A percentile compares a stretch with the other conserved stretches of the same genome.
Evolutionary conservation across 345 rosid species (phyloP).

Genomic region (Acer yangbiense): DNA sequence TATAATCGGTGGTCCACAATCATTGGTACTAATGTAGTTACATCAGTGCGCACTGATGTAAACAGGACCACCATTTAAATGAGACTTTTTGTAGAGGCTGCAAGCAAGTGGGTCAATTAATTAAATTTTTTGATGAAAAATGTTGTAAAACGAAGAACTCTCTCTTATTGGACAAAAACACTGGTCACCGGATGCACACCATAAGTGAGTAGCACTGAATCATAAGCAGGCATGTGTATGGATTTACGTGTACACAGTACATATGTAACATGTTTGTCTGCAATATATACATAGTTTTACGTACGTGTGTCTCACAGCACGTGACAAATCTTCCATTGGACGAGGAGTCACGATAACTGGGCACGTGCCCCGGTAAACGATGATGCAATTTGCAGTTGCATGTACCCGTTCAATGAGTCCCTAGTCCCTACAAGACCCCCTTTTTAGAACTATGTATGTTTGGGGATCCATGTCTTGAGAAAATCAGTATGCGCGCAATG

Average conservation of each 20-base stretch:
- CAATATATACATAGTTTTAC: too few relatives aligned
- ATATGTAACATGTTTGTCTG: not conserved
- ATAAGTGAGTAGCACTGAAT: constrained; percentile 6
- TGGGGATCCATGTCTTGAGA: constrained; percentile 3
- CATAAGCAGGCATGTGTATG: constrained; percentile 15
- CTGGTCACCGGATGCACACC: not conserved
- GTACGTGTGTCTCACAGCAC: not conserved
- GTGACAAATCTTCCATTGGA: not conserved
- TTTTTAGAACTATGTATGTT: not conserved
- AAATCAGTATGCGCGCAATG: too few relatives aligned
- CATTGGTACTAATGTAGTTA: too few relatives aligned
- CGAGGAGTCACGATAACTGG: constrained; percentile 9
- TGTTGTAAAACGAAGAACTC: not conserved
- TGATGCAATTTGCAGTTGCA: not conserved
- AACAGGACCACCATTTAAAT: too few relatives aligned
- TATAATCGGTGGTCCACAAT: too few relatives aligned
- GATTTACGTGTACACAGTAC: not conserved
- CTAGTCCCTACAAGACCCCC: not conserved
- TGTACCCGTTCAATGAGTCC: not conserved
- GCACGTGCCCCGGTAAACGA: constrained; percentile 8
- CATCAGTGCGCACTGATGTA: too few relatives aligned
- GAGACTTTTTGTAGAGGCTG: too few relatives aligned
- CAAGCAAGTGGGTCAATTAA: not conserved
- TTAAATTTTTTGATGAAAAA: not conserved
- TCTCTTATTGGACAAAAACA: not conserved